phyloP scores from a whole-genome alignment of 768 basidiomycete species.

The Agrocybe chaxingu region DNA sequence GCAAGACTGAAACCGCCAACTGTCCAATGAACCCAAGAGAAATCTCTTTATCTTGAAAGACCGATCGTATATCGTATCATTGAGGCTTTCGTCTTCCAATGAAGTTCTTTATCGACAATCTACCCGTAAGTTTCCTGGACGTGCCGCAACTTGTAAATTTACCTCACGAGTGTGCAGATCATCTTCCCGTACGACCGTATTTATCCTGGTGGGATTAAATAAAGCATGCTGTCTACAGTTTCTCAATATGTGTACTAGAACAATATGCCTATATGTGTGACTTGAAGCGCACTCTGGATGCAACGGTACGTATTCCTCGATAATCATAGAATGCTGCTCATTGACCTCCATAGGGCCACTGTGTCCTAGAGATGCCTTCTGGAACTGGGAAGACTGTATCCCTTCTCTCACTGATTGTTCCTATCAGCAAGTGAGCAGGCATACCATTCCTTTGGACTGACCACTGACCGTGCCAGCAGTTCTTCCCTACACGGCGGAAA shows the following conservation, averaged over 20 bases:
- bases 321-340: neutral
- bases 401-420: constrained; percentile 94
- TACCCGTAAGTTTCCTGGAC: constrained; percentile 51
- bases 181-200: constrained; percentile 94
- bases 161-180: constrained; percentile 44
- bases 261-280: constrained; percentile 99
- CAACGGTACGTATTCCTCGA: constrained; percentile 52
- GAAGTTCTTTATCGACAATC: constrained; percentile 82
- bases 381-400: constrained; percentile 99
- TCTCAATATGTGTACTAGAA: constrained; percentile 43
- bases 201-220: constrained; percentile 71
- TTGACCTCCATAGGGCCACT: constrained; percentile 72
- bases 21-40: too few species aligned
- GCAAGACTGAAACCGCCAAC: too few species aligned
- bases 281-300: constrained; percentile 93
- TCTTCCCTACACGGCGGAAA: constrained; percentile 88
- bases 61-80: neutral
- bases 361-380: constrained; percentile 99
- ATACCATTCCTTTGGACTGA: neutral
- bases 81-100: constrained; percentile 31
- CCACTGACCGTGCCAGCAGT: constrained; percentile 45
- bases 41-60: neutral
- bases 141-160: neutral
- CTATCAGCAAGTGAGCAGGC: constrained; percentile 78
- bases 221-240: constrained; percentile 1